These are phyloP conservation scores for Physcomitrium patens DNA, from an alignment of 225 moss, liverwort and hornwort species.

Conservation along the genomic window DNA sequence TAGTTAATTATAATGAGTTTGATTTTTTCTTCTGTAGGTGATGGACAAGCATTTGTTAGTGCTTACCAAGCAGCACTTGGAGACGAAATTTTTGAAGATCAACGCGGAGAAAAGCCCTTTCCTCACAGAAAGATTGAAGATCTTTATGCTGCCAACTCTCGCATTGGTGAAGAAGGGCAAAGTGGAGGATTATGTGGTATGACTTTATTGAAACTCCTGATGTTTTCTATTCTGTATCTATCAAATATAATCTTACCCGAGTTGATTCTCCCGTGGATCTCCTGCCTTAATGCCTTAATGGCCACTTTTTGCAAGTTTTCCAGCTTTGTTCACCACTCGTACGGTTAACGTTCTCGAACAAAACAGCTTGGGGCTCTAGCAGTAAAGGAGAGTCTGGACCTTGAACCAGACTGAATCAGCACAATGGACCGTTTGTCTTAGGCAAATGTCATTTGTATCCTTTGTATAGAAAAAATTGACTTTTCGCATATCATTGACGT, in stretches of 20 bases:
- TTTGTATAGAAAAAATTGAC: background rate
- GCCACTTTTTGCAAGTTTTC: slow-evolving; percentile 8
- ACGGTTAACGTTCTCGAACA: background rate
- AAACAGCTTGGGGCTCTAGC: slow-evolving; percentile 1
- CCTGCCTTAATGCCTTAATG: background rate
- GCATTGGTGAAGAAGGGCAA: slow-evolving; percentile 91
- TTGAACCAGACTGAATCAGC: background rate
- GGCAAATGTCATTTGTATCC: background rate
- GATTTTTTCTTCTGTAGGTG: slow-evolving; percentile 50
- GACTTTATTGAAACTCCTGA: slow-evolving; percentile 6
- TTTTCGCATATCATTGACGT: background rate
- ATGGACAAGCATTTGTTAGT: slow-evolving; percentile 88
- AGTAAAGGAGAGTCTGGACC: background rate
- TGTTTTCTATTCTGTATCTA: background rate
- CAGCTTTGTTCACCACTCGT: background rate
- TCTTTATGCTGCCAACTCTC: slow-evolving; percentile 89
- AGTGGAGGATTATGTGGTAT: slow-evolving; percentile 96
- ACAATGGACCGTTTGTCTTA: background rate
- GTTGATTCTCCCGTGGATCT: background rate
- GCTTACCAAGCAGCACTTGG: slow-evolving; percentile 90
- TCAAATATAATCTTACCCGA: background rate
- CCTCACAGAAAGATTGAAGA: slow-evolving; percentile 87
- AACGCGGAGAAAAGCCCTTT: slow-evolving; percentile 98
- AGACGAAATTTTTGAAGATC: slow-evolving; percentile 88
- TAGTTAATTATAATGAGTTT: background rate